Evolutionary conservation across 2,329 filamentous ascomycete genomes (phyloP).

Genomic region (Alternaria sp.): DNA sequence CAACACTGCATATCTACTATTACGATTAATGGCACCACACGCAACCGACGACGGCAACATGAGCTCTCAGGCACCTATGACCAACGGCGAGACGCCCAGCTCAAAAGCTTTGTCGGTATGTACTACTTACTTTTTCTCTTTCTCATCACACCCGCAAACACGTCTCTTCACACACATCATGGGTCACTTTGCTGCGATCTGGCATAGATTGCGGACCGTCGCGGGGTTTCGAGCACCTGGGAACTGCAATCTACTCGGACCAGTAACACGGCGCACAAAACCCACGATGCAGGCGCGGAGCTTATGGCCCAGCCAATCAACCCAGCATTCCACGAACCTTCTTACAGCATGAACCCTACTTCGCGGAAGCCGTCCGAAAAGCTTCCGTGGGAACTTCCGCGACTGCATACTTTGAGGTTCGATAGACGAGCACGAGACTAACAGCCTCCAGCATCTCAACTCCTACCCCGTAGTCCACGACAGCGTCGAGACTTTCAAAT

Average conservation of each 20-base stretch:
- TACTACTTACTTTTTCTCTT: constrained; percentile 5
- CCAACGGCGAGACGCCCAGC: constrained; percentile 49
- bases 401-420: not conserved
- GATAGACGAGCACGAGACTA: not conserved
- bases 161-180: not conserved
- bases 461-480: constrained; percentile 86
- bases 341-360: not conserved
- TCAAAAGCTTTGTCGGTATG: constrained; percentile 50
- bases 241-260: constrained; percentile 11
- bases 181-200: not conserved
- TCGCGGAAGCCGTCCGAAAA: not conserved
- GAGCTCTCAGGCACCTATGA: constrained; percentile 37
- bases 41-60: constrained; percentile 41
- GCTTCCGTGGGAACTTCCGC: not conserved
- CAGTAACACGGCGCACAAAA: constrained; percentile 9
- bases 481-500: constrained; percentile 76
- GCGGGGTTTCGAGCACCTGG: constrained; percentile 4
- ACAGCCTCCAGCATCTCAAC: constrained; percentile 70
- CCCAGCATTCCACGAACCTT: constrained; percentile 2
- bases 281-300: constrained; percentile 15
- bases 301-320: constrained; percentile 15
- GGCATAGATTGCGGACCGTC: not conserved
- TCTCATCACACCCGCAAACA: not conserved
- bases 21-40: constrained; percentile 40
- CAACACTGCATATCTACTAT: constrained; percentile 8